Evolutionary conservation across 495 filamentous ascomycete species (phyloP), one percentile per base, ranked within the genome.

Genomic region (Penicillium roqueforti): DNA sequence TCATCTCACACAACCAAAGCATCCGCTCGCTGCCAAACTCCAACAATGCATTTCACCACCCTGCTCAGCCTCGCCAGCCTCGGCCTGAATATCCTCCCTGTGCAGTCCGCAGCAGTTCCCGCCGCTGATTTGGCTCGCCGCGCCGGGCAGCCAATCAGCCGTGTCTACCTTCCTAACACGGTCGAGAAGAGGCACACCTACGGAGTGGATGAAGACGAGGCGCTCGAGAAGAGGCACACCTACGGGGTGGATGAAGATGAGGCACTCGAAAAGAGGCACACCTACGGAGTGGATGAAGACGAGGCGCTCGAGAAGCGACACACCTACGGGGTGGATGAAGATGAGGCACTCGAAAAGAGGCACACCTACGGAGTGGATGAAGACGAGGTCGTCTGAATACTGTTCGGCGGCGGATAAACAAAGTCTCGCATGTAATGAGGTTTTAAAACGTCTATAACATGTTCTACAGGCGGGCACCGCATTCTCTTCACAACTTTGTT

Each of bases 81-180:
- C 39, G 39, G 39, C 39, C 16, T 41, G 39, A 41, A 41, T 23
- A 41, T 41, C 16, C 39, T 41, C 39, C 19, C 39, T 41, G 39
- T 41, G 8, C 39, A 41, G 39, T 41, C 39, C 19, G 39, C 39
- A 41, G 39, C 39, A 19, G 39, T 41, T 41, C 39, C 39, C 39
- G 10, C 6, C 19, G 39, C 18, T 23, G 39, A 23, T 41, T 23
- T 41, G 39, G 39, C 19, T 41, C 39, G 39, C 39, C 39, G 39
- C 37, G n/a, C 16, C 19, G 39, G 6, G 7, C 6, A 41, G 18
- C 11, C 39, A 41, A 41, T 41, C 19, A 23, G 3, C 39, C 18
- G 13, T 41, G 39, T 20, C 39, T 4, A 20, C 23, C 0, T 20
- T 14, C 7, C 39, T 41, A 3, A 20, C 39, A 41, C 6, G 39